Evolutionary conservation across 2,329 filamentous ascomycete genomes (phyloP), one percentile per base, ranked within the genome.

Genomic region (Stagonosporopsis tanaceti): DNA sequence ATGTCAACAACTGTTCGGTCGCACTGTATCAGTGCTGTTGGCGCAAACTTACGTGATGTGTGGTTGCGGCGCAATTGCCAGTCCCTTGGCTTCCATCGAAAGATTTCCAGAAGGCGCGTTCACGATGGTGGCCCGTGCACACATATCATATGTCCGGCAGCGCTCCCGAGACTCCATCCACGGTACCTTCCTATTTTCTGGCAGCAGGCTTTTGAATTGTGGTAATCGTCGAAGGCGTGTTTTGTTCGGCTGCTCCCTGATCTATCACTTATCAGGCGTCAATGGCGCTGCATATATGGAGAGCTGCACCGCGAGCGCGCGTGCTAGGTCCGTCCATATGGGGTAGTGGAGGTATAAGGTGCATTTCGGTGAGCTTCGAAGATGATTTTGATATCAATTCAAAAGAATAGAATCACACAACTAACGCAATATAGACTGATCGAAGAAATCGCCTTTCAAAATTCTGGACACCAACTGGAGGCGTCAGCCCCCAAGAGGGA

Each of bases 401-500:
- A 4, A 14, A 14, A n/a, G n/a, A 3, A 0, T 1, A 22, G 7
- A n/a, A 4, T 22, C 8, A 5, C 12, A 5, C 1, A 42, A 8
- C 47, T 57, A n/a, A 57, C 7, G 6, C 5, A 12, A 15, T 15
- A 7, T 55, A 88, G 84, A 75, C 74, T 63, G 85, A 89, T 76
- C 78, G 81, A 42, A 79, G 86, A 62, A 82, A 79, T 68, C 82
- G 89, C 61, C 76, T 94, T 9, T 94, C 92, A 3, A 87, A 82
- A 42, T 85, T 93, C 76, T 97, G 93, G 92, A 82, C 88, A 27
- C 92, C 93, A 2, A 91, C 89, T 0, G 88, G 89, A 40, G 88
- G 89, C 7, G 86, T 91, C 51, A 81, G 87, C 6, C 77, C 79
- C 39, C 79, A 80, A 57, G 80, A 81, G 38, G 80, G 80, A 25